Evolutionary conservation across 352 stramenopile genomes (phyloP), one percentile per base, ranked within the genome.

Genomic region (Discostella stelligera): DNA sequence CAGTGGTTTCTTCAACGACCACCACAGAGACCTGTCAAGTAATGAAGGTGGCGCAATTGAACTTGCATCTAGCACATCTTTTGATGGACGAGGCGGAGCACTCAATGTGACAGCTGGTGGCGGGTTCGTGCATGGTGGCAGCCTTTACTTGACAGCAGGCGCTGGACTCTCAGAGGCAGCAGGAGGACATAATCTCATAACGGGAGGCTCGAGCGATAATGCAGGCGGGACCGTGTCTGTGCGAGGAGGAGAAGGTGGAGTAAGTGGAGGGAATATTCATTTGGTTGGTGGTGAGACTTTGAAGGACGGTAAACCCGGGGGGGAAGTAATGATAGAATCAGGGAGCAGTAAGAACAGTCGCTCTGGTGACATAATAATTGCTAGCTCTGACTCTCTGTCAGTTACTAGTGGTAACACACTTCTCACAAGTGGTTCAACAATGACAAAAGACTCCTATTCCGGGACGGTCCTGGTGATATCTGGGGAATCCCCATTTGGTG

Each of bases 81-180:
- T 95, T 72, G 94, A 94, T 54, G 94, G 95, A 20, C 87, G 93
- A 65, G 95, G 95, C 21, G 95, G 95, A 32, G 75, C 85, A 11
- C 83, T 97, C 20, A 89, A 89, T 8, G 58, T 97, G 32, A 90
- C 85, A 65, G 93, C 93, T 70, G 95, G 95, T 71, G 90, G 86
- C 54, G 95, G 91, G 3, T 44, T 49, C 13, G 18, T 37, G 14
- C 84, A 95, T 84, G 94, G 95, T 30, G 87, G 86, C 16, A 91
- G 46, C 13, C n/a, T 80, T 3, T 62, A 68, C 18, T 54, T 84
- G 39, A 66, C 50, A 18, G 71, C 32, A 52, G 80, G 61, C 54
- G 21, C 44, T 37, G 77, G 77, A 6, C 30, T 71, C 2, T 48
- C 13, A 14, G 39, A 59, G 4, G 74, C 59, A 87, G 95, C 64